Evolutionary conservation across 345 rosid species (phyloP).

Genomic region (Kandelia obovata): DNA sequence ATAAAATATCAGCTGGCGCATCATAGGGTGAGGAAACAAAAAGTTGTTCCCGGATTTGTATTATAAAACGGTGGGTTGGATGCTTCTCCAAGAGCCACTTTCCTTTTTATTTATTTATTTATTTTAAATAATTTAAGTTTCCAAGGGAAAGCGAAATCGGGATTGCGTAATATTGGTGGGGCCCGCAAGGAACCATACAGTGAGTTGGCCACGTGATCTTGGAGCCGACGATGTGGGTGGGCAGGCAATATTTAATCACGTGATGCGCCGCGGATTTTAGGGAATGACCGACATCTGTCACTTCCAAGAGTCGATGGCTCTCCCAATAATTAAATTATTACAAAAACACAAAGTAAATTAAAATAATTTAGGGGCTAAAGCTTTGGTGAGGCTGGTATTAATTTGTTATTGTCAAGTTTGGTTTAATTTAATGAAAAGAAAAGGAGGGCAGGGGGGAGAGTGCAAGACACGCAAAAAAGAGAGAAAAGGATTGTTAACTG

Average conservation of each 20-base stretch:
- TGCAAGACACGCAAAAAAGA: not conserved
- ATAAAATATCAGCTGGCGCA: too few relatives aligned
- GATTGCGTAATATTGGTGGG: not conserved
- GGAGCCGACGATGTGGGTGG: slow-evolving; percentile 1
- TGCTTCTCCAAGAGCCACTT: too few relatives aligned
- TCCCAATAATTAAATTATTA: not conserved
- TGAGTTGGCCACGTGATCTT: slow-evolving; percentile 14
- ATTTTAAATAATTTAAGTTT: too few relatives aligned
- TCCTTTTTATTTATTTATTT: too few relatives aligned
- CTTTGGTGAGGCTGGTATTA: too few relatives aligned
- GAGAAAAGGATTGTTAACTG: slow-evolving; percentile 4
- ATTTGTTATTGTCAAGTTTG: too few relatives aligned
- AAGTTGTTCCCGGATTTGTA: too few relatives aligned
- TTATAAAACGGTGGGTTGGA: too few relatives aligned
- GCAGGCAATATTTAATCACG: slow-evolving; percentile 7
- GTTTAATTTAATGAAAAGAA: not conserved
- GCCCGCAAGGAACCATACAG: not conserved
- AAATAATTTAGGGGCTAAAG: not conserved
- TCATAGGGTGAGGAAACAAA: too few relatives aligned
- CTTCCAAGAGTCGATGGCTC: not conserved
- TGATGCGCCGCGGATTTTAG: not conserved
- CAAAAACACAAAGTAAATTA: not conserved
- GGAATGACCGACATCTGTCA: not conserved
- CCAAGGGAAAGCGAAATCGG: not conserved
- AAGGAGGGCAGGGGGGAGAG: not conserved